Conservation (phyloP, 306 rosid genomes). For the Acacia melanoxylon region DNA sequence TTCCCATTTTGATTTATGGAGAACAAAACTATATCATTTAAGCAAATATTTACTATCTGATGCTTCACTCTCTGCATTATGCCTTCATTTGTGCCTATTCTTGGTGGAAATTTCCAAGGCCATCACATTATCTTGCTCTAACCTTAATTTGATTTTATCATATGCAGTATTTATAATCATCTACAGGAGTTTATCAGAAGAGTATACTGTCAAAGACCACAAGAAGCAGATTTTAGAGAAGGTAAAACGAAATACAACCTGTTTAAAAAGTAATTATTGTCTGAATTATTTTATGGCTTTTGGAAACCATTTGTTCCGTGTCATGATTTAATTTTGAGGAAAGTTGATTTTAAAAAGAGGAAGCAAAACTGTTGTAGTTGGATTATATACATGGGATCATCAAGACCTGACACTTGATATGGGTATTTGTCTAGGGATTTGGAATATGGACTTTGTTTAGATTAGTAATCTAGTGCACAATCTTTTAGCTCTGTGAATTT, state of each 20-base stretch:
- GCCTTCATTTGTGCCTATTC: background rate
- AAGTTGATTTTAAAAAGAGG: background rate
- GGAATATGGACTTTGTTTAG: background rate
- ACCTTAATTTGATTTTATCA: constrained; percentile 30
- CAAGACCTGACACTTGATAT: too few species aligned
- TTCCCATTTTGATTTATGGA: constrained; percentile 20
- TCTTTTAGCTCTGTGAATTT: background rate
- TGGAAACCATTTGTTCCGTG: constrained; percentile 1
- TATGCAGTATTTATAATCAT: constrained; percentile 89
- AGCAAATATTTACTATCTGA: constrained; percentile 24
- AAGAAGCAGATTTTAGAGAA: constrained; percentile 33
- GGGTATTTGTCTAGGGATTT: background rate
- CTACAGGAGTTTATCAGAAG: constrained; percentile 59
- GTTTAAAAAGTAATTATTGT: constrained; percentile 44
- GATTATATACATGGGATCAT: constrained; percentile 12
- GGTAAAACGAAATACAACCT: constrained; percentile 29
- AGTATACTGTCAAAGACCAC: constrained; percentile 45
- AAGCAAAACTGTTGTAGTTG: background rate
- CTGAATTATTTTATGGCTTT: background rate
- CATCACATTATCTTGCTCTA: constrained; percentile 22
- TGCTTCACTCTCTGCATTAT: constrained; percentile 16
- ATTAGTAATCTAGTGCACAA: background rate
- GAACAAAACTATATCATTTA: constrained; percentile 15
- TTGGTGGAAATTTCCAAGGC: background rate
- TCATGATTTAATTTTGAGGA: constrained; percentile 31